Percentiles rank a stretch among this genome's conserved stretches.
Evolutionary conservation across 352 stramenopile genomes (phyloP).

Genomic region (Phytopythium montanum): DNA sequence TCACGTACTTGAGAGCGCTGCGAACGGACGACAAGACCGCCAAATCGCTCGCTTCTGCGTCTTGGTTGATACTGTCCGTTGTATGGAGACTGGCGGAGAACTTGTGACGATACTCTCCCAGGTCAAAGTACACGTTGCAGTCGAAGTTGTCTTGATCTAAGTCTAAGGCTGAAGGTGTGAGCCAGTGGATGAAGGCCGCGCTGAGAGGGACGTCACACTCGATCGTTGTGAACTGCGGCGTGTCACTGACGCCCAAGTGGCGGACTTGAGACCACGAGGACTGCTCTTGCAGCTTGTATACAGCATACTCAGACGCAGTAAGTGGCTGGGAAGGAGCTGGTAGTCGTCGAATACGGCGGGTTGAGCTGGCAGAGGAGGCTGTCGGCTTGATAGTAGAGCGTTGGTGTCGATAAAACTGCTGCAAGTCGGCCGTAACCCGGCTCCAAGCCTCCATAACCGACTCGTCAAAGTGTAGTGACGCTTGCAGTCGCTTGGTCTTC

Average conservation of each 20-base stretch:
- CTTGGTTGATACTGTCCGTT: neutral
- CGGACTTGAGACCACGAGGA: constrained; percentile 18
- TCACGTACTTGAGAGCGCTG: neutral
- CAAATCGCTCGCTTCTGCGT: neutral
- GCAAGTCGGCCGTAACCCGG: constrained; percentile 10
- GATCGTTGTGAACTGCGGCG: constrained; percentile 26
- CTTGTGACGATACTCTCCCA: constrained; percentile 30
- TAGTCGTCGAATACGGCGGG: constrained; percentile 19
- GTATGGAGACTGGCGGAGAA: constrained; percentile 8
- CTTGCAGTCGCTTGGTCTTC: constrained; percentile 10
- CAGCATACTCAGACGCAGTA: neutral
- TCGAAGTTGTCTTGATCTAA: neutral
- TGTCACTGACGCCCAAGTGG: constrained; percentile 13
- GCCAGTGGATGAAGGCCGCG: constrained; percentile 29
- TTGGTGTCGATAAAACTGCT: constrained; percentile 1
- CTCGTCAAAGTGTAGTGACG: constrained; percentile 29
- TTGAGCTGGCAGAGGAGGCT: constrained; percentile 9
- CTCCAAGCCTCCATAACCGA: constrained; percentile 20
- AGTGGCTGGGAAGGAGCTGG: neutral
- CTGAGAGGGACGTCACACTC: constrained; percentile 34
- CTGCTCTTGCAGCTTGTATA: constrained; percentile 8
- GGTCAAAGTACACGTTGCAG: constrained; percentile 35
- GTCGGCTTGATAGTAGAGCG: neutral
- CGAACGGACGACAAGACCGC: neutral
- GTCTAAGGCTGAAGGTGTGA: neutral